Evolutionary conservation across 257 asterid species (phyloP), one percentile per base, ranked within the genome.

Genomic region (Solanum bulbocastanum): DNA sequence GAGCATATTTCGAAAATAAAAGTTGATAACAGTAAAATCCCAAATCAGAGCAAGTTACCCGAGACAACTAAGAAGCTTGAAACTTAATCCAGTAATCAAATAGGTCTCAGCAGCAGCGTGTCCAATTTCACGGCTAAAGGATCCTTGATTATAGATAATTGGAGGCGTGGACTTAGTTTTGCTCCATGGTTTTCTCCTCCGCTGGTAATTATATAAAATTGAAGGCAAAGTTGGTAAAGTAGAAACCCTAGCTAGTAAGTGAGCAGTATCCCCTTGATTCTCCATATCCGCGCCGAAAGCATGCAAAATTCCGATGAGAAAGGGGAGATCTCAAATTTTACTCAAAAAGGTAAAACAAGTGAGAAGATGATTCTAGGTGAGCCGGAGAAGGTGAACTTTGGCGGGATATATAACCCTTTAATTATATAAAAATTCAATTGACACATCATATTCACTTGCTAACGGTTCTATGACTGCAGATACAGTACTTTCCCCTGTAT

Each of bases 71-170:
- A 97, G 98, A 91, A 97, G 97, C 96, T 91, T 93, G 92, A 97
- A 94, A 89, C 89, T 90, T 91, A 97, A 99, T 23, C 94, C 86
- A 88, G 99, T 97, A 81, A 96, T 88, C 94, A 97, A 91, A 78
- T 95, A 97, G 86, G 99, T 97, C 91, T 96, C 98, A 25, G 99
- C 99, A 13, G 99, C 99, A 27, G 98, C 98, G 88, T 94, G 99
- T 58, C 98, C 92, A 69, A 95, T 88, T 78, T 96, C 99, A 42
- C 94, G 94, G 88, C 97, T 22, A 58, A 97, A 93, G 30, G 98
- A 93, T 91, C 88, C 93, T 90, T 93, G 98, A 27, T 95, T 94
- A 60, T 32, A 8, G 6, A 90, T 89, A 23, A 86, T 89, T 32
- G 89, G 30, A 11, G 93, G 90, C 23, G 93, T 90, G 76, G 98